A percentile compares a stretch with the other conserved stretches of the same genome.
Conservation (phyloP, 2,329 filamentous ascomycete species). For the Pseudocercospora vitis region DNA sequence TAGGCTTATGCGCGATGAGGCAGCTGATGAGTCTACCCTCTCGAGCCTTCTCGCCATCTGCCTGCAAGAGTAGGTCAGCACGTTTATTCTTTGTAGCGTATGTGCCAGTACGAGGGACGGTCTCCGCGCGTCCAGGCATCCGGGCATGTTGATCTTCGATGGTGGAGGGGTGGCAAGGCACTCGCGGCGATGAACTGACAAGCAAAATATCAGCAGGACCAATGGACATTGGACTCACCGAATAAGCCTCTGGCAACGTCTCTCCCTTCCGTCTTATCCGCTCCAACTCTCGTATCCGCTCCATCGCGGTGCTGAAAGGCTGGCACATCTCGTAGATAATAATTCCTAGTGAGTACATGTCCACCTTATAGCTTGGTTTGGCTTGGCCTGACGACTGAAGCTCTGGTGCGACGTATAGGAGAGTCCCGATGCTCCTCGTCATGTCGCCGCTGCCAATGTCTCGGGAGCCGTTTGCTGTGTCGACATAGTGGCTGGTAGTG, state of each 20-base stretch:
- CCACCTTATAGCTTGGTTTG: slow-evolving; percentile 88
- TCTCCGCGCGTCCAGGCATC: neutral
- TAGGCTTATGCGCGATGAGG: slow-evolving; percentile 78
- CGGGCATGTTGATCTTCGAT: neutral
- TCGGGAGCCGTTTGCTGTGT: slow-evolving; percentile 45
- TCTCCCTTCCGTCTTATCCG: slow-evolving; percentile 68
- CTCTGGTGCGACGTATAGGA: slow-evolving; percentile 91
- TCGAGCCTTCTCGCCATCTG: slow-evolving; percentile 62
- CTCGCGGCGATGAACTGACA: neutral
- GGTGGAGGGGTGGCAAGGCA: neutral
- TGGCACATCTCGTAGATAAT: slow-evolving; percentile 98
- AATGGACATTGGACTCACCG: neutral
- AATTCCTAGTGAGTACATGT: slow-evolving; percentile 97
- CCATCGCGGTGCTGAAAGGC: slow-evolving; percentile 61
- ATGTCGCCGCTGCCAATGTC: slow-evolving; percentile 54
- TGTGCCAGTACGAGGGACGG: neutral
- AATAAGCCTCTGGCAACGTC: slow-evolving; percentile 70
- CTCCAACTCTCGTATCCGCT: slow-evolving; percentile 65
- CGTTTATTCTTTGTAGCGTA: neutral
- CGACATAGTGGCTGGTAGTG: slow-evolving; percentile 75
- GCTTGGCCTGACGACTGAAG: slow-evolving; percentile 72
- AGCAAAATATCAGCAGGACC: neutral
- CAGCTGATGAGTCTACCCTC: slow-evolving; percentile 78
- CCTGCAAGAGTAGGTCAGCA: slow-evolving; percentile 25
- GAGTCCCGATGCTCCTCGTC: slow-evolving; percentile 71